phyloP scores from a whole-genome alignment of 768 basidiomycete genomes.

The Tulasnella calospora region DNA sequence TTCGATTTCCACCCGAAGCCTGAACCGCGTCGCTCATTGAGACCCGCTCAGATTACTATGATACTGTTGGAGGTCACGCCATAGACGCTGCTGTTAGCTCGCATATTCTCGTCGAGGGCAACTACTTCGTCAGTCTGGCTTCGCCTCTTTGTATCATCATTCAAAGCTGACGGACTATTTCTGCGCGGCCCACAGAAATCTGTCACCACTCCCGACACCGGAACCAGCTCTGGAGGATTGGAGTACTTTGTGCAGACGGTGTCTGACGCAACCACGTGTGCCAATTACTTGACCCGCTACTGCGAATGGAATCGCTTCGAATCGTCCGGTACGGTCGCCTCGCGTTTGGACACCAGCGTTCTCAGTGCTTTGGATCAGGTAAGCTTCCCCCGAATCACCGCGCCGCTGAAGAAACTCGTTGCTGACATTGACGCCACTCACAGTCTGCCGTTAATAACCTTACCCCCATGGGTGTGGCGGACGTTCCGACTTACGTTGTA shows the following conservation, averaged over 20 bases:
- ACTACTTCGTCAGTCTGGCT: background rate
- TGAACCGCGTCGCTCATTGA: background rate
- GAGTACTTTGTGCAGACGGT: constrained; percentile 1
- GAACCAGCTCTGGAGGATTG: background rate
- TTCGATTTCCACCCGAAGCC: background rate
- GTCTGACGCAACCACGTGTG: background rate
- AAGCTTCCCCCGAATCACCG: background rate
- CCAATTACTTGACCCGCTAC: background rate
- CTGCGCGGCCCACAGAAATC: background rate
- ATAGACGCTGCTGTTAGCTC: background rate
- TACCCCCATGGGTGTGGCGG: background rate
- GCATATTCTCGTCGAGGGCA: background rate
- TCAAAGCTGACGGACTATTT: background rate
- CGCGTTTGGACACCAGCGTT: background rate
- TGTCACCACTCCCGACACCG: background rate
- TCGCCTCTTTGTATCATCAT: background rate
- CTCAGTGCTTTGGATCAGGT: background rate
- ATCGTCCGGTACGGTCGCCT: background rate
- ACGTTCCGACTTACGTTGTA: background rate
- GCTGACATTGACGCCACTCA: background rate
- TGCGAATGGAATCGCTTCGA: background rate
- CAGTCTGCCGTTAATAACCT: background rate
- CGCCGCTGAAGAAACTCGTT: too few species aligned
- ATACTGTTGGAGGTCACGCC: background rate
- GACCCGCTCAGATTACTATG: background rate